Conservation (phyloP, 176 grass and related monocot species). For the Ensete ventricosum region DNA sequence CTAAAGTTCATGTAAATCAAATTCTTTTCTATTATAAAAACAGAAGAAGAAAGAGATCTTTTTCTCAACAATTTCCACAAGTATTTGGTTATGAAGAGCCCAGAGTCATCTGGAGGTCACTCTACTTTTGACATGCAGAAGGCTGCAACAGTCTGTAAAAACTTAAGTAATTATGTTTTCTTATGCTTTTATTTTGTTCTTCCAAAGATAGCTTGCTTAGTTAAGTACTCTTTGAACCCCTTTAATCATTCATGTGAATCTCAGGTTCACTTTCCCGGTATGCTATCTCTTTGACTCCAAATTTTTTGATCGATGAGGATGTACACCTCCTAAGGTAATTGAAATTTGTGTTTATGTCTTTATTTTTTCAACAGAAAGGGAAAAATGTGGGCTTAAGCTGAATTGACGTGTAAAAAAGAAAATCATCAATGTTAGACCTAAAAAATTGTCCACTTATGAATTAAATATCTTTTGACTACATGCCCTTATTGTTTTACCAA, state of each 20-base stretch:
- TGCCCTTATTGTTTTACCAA: too few relatives aligned
- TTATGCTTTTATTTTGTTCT: conserved; percentile 11
- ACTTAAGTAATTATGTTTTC: conserved; percentile 54
- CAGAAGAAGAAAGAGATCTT: conserved; percentile 97
- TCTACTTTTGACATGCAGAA: conserved; percentile 30
- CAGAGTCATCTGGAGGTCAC: conserved; percentile 17
- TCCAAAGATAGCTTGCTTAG: neutral
- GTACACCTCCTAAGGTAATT: conserved; percentile 75
- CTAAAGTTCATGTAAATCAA: neutral
- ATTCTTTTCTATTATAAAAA: conserved; percentile 2
- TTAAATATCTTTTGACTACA: neutral
- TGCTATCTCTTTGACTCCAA: conserved; percentile 69
- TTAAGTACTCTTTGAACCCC: neutral
- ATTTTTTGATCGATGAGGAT: conserved; percentile 75
- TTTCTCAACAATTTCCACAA: conserved; percentile 81
- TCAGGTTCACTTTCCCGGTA: conserved; percentile 76
- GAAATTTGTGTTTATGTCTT: neutral
- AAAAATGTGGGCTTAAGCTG: neutral
- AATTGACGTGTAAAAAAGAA: neutral
- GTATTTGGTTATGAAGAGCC: conserved; percentile 40
- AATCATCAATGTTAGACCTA: too few relatives aligned
- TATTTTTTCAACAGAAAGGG: conserved; percentile 5
- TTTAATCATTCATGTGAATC: neutral
- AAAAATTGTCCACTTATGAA: neutral
- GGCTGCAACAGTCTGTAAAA: conserved; percentile 53